Evolutionary conservation across 2,329 filamentous ascomycete genomes (phyloP).

Genomic region (Aspergillus sp.): DNA sequence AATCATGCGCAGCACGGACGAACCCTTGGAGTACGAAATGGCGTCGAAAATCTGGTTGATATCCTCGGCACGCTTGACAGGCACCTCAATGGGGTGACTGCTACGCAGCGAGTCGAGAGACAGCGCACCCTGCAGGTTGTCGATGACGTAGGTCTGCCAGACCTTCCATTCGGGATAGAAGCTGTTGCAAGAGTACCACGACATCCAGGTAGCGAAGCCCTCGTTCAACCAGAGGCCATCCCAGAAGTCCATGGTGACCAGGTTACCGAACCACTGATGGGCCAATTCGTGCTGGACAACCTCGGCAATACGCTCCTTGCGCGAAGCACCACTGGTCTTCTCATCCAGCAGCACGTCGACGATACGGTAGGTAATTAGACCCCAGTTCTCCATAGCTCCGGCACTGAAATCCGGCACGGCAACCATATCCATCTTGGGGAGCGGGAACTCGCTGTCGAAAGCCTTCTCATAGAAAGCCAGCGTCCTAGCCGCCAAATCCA

Average conservation of each 20-base stretch:
- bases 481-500: slow-evolving; percentile 81
- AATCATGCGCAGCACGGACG: slow-evolving; percentile 93
- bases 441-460: slow-evolving; percentile 77
- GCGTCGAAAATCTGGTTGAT: slow-evolving; percentile 98
- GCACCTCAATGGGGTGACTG: slow-evolving; percentile 94
- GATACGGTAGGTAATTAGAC: slow-evolving; percentile 87
- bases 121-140: slow-evolving; percentile 82
- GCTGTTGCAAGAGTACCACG: slow-evolving; percentile 85
- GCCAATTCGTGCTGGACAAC: slow-evolving; percentile 95
- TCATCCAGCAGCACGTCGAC: slow-evolving; percentile 88
- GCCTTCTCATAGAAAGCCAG: slow-evolving; percentile 93
- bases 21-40: slow-evolving; percentile 96
- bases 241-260: slow-evolving; percentile 99
- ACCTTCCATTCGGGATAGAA: slow-evolving; percentile 99
- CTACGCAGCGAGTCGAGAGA: slow-evolving; percentile 84
- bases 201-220: slow-evolving; percentile 88
- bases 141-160: slow-evolving; percentile 90
- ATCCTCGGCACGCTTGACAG: slow-evolving; percentile 89
- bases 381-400: slow-evolving; percentile 98
- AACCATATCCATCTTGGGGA: slow-evolving; percentile 95
- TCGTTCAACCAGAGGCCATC: slow-evolving; percentile 95
- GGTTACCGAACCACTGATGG: slow-evolving; percentile 96
- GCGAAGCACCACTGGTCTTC: slow-evolving; percentile 79
- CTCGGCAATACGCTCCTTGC: slow-evolving; percentile 88
- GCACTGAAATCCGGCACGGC: slow-evolving; percentile 94